Evolutionary conservation across 441 rosid genomes (phyloP), one percentile per base, ranked within the genome.

Genomic region (Bocquillonia castaneifolia): DNA sequence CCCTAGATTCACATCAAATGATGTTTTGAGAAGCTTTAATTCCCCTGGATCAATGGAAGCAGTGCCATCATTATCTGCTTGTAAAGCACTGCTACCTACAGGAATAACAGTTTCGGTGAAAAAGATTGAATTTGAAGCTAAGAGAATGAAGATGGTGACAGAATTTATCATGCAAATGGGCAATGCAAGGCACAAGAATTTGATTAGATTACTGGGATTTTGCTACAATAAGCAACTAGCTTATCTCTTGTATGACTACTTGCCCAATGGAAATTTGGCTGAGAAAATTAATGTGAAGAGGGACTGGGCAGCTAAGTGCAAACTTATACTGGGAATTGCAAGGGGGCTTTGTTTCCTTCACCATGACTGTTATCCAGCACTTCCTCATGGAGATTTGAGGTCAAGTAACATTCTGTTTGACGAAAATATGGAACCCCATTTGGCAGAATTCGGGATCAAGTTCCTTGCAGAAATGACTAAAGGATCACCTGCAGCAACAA

Each of bases 321-420:
- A 74, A 73, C 86, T 81, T 67, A 77, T 91, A 23, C 75, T 25
- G 59, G 92, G 95, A 64, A 79, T 91, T 75, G 97, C 96, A 5
- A 87, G 83, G 63, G 99, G 93, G 59, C 88, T 91, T 45, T 68
- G 79, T 76, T 93, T 87, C 80, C 96, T 93, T 80, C 99, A 93
- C 83, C 91, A 90, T 75, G 97, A 91, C 37, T 91, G 96, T 31
- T 78, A 79, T 66, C 99, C 99, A 67, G 82, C 96, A 56, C 83
- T 93, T 62, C 90, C 95, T 9, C 99, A 93, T 68, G 96, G 97
- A 67, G 93, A 89, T 81, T 70, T 93, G 80, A 89, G 76, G 82
- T 83, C 86, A 20, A 77, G 77, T 66, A 93, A 81, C 59, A 62
- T 93, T 51, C 72, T 86, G 40, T 87, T 91, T 10, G 88, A 82